Evolutionary conservation across 176 grass and related monocot species (phyloP).

Genomic region (Bothriochloa decipiens): DNA sequence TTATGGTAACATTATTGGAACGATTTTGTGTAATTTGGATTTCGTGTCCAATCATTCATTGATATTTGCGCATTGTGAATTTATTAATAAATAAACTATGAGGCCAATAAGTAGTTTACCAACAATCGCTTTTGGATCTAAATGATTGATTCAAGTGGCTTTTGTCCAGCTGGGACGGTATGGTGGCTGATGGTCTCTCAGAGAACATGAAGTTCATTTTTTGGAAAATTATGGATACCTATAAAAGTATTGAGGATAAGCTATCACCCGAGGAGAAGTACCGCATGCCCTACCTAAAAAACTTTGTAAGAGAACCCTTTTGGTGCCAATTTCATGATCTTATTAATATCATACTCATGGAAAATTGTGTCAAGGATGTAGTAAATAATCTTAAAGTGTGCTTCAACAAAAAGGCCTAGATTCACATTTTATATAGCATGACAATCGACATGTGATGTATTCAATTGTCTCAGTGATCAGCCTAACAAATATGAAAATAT

Average conservation of each 20-base stretch:
- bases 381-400: no score
- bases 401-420: no score
- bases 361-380: neutral
- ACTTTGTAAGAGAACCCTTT: neutral
- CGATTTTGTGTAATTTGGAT: neutral
- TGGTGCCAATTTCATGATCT: neutral
- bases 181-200: neutral
- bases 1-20: neutral
- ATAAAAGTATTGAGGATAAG: neutral
- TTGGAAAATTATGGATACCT: neutral
- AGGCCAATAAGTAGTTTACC: neutral
- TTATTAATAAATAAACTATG: neutral
- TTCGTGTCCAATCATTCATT: neutral
- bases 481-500: neutral
- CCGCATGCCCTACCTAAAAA: neutral
- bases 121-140: neutral
- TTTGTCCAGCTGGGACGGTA: neutral
- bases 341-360: neutral
- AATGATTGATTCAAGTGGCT: neutral
- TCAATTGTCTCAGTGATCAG: neutral
- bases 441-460: no score
- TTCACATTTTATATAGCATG: no score
- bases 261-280: neutral
- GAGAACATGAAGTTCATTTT: conserved; percentile 18
- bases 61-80: neutral